Base-by-base conservation (phyloP, 305 asterid genomes). In the Lippia alba region DNA sequence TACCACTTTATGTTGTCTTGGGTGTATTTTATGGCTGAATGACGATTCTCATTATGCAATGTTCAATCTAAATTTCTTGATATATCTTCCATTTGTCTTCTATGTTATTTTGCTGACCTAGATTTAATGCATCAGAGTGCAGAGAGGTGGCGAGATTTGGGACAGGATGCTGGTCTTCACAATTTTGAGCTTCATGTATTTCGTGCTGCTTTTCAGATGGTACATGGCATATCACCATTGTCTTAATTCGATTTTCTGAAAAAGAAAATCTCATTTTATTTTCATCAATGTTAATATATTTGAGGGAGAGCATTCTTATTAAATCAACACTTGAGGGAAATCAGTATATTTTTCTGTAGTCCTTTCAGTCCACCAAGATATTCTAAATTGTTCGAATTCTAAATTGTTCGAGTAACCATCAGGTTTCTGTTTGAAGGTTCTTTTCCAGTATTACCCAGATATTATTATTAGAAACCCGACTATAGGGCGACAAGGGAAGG, bases 171-270 rank as follows among this genome's bases (percentile, higher is more conserved):
- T 64, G 89, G 94, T 66, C 84, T 82, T 70, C 90, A 85, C 74
- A 93, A 91, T 79, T 89, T 93, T 76, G 92, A 86, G 84, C 87
- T 93, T 83, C 98, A 93, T 81, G 81, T 89, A 39, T 86, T 83
- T 80, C 98, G 97, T 76, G 96, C 98, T 71, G 92, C 94, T 74
- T 93, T 93, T 71, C 97, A 93, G 80, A 87, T 89, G 96, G 97
- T 87, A 85, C 36, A 18, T 39, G 46, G 65, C 61, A 16, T 30
- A 53, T 30, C 17, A 32, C 30, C 36, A 32, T 49, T 33, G 64
- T 55, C 40, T 16, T 34, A 53, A 20, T 72, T 50, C 40, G 14
- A 30, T 56, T 16, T 48, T 66, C 39, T 24, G 11, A 0, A 39
- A 18, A 12, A 7, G 11, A n/a, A 20, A 1, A 3, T 20, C 8